Evolutionary conservation across 1,284 basidiomycete species (phyloP).

Genomic region (Ganoderma multipileum): DNA sequence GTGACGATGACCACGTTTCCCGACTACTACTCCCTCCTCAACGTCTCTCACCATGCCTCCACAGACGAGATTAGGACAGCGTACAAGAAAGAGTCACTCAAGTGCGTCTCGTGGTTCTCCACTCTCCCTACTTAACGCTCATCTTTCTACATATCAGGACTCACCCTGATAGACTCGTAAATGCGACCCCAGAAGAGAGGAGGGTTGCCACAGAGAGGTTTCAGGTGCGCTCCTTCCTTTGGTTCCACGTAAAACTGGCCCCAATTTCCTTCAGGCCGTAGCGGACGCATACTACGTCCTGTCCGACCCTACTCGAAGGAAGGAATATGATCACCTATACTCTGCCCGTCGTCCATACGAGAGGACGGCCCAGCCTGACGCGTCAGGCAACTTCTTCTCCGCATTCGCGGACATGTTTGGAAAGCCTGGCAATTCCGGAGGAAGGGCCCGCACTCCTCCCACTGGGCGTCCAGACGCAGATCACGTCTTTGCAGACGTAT

Average conservation of each 20-base stretch:
- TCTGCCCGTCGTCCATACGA: constrained; percentile 54
- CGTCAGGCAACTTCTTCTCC: constrained; percentile 80
- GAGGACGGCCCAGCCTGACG: constrained; percentile 65
- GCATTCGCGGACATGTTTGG: constrained; percentile 78
- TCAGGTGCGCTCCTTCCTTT: constrained; percentile 55
- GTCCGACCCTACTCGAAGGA: constrained; percentile 79
- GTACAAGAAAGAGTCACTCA: constrained; percentile 85
- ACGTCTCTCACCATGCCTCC: constrained; percentile 63
- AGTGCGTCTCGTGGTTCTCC: constrained; percentile 36
- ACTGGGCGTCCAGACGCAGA: constrained; percentile 77
- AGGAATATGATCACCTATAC: constrained; percentile 85
- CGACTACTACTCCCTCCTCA: constrained; percentile 77
- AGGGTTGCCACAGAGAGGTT: constrained; percentile 83
- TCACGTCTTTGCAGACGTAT: constrained; percentile 86
- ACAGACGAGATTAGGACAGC: constrained; percentile 80
- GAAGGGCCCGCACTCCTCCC: constrained; percentile 41
- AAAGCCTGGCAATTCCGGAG: constrained; percentile 39
- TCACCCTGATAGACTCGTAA: constrained; percentile 89
- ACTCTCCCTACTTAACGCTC: constrained; percentile 9
- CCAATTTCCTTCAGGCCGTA: constrained; percentile 61
- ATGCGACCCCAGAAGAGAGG: constrained; percentile 76
- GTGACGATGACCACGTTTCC: constrained; percentile 67
- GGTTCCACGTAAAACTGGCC: background rate
- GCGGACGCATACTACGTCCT: constrained; percentile 98
- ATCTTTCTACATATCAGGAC: constrained; percentile 56